These are phyloP conservation scores for Tolypocladium guangdongense DNA, from an alignment of 2,329 filamentous ascomycete species.

Conservation along the genomic window DNA sequence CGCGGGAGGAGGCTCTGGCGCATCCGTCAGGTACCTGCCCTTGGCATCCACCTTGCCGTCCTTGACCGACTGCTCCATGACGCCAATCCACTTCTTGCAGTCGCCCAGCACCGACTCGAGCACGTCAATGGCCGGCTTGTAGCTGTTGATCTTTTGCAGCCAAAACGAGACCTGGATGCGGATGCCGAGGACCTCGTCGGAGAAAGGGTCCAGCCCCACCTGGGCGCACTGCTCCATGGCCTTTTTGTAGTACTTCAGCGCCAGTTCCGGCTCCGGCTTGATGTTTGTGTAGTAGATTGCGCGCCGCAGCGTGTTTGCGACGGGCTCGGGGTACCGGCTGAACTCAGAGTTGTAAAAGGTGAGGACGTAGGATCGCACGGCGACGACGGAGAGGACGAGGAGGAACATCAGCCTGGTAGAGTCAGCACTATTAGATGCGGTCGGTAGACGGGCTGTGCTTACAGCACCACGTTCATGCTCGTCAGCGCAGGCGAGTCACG, in stretches of 20 bases:
- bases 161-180: constrained; percentile 72
- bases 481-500: constrained; percentile 20
- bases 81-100: constrained; percentile 49
- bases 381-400: constrained; percentile 17
- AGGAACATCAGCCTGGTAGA: constrained; percentile 17
- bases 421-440: constrained; percentile 2
- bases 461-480: constrained; percentile 20
- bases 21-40: constrained; percentile 19
- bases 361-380: constrained; percentile 34
- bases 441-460: not conserved
- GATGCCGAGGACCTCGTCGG: constrained; percentile 82
- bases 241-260: constrained; percentile 73
- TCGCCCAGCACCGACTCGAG: constrained; percentile 67
- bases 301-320: constrained; percentile 68
- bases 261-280: constrained; percentile 60
- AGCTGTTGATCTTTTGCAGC: constrained; percentile 66
- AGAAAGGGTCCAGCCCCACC: constrained; percentile 73
- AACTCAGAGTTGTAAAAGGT: constrained; percentile 46
- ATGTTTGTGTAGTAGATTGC: constrained; percentile 82
- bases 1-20: not conserved
- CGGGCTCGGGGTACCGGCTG: constrained; percentile 52
- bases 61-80: constrained; percentile 38
- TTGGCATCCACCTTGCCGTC: constrained; percentile 34
- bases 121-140: constrained; percentile 61
- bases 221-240: constrained; percentile 66